Conservation (phyloP, 306 rosid genomes). For the Malus sieversii region DNA sequence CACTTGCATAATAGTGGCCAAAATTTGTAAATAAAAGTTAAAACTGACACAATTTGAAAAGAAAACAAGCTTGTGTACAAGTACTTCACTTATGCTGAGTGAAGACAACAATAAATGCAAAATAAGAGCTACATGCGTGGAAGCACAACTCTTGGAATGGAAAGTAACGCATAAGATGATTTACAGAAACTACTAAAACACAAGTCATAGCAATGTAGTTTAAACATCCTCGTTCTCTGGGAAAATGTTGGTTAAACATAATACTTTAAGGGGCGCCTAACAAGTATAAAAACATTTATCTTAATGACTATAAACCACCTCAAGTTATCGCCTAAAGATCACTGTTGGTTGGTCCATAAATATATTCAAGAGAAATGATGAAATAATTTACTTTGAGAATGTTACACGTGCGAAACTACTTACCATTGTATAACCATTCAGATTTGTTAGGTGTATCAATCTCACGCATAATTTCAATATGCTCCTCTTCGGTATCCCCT, state of each 20-base stretch:
- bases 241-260: not conserved
- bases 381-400: not conserved
- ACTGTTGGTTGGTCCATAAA: not conserved
- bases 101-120: not conserved
- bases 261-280: not conserved
- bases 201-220: not conserved
- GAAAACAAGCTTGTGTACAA: not conserved
- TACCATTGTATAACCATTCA: constrained; percentile 82
- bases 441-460: constrained; percentile 72
- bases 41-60: not conserved
- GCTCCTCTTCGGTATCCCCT: constrained; percentile 52
- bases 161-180: not conserved
- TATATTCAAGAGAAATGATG: not conserved
- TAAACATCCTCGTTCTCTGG: not conserved
- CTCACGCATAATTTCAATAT: constrained; percentile 51
- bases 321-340: not conserved
- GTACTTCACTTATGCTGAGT: not conserved
- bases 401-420: not conserved
- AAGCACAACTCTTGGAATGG: not conserved
- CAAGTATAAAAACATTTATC: not conserved
- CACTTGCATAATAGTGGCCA: not conserved
- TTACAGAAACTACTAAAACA: not conserved
- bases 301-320: not conserved
- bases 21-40: not conserved
- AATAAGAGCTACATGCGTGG: not conserved